phyloP scores from a whole-genome alignment of 2,329 filamentous ascomycete species.

The Fusarium succisae region DNA sequence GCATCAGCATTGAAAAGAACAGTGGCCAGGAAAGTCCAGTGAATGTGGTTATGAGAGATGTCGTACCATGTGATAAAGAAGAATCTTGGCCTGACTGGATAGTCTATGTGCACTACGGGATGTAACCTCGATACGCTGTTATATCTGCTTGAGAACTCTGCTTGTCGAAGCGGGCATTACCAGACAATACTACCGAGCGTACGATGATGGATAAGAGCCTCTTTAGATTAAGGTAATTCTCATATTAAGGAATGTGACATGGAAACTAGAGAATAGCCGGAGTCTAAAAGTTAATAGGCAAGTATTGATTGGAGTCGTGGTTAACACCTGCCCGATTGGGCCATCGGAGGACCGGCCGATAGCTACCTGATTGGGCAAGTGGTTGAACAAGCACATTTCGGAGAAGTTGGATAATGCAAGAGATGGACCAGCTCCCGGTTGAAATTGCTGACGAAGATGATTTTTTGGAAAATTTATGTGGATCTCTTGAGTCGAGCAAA shows the following conservation, averaged over 20 bases:
- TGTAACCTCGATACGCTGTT: background rate
- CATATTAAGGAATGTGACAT: no score
- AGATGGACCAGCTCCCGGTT: accelerated
- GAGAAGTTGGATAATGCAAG: background rate
- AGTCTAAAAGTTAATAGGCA: accelerated
- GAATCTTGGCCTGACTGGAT: background rate
- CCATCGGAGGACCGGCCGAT: background rate
- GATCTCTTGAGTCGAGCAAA: background rate
- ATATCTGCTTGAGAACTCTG: background rate
- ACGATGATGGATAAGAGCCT: background rate
- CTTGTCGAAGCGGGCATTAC: background rate
- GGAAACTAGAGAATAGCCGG: background rate
- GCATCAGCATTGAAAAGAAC: no score
- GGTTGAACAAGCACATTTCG: accelerated
- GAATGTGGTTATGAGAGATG: no score
- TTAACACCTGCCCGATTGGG: background rate
- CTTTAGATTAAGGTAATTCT: accelerated
- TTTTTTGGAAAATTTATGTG: background rate
- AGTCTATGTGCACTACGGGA: background rate
- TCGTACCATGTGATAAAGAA: background rate
- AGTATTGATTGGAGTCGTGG: background rate
- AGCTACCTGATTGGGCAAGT: background rate
- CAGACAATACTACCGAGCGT: background rate
- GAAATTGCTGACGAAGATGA: background rate
- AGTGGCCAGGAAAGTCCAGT: no score